Conservation (phyloP, 2,329 filamentous ascomycete genomes). For the Diaporthe nobilis region DNA sequence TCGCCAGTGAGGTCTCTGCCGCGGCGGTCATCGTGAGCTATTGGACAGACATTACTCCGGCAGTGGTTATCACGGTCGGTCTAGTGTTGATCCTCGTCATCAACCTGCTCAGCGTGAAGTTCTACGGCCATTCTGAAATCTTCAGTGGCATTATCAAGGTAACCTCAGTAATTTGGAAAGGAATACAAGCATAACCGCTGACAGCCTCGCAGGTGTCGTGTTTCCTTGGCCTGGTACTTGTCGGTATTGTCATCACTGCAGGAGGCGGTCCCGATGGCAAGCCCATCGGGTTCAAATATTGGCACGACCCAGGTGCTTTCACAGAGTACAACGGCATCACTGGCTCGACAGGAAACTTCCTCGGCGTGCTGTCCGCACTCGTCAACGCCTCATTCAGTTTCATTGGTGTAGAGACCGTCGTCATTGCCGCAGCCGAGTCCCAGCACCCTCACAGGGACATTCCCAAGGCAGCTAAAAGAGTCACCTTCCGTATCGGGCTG, state of each 20-base stretch:
- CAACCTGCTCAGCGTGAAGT: slow-evolving; percentile 41
- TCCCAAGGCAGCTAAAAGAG: slow-evolving; percentile 42
- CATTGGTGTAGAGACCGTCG: slow-evolving; percentile 42
- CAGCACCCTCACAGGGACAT: slow-evolving; percentile 42
- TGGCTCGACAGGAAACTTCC: slow-evolving; percentile 42
- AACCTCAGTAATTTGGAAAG: neutral
- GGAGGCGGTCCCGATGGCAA: slow-evolving; percentile 42
- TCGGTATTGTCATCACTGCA: slow-evolving; percentile 44
- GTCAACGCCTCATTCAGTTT: slow-evolving; percentile 43
- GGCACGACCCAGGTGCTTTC: slow-evolving; percentile 43
- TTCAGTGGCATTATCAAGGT: slow-evolving; percentile 39
- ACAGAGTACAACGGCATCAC: slow-evolving; percentile 43
- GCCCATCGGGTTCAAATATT: slow-evolving; percentile 43
- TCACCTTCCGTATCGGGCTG: slow-evolving; percentile 43
- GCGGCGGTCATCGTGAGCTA: slow-evolving; percentile 43
- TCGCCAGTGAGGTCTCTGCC: slow-evolving; percentile 42
- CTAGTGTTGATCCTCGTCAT: slow-evolving; percentile 36
- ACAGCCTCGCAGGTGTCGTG: slow-evolving; percentile 37
- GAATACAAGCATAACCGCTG: neutral
- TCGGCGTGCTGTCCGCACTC: slow-evolving; percentile 42
- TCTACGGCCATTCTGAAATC: slow-evolving; percentile 40
- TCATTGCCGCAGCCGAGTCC: slow-evolving; percentile 44
- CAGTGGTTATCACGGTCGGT: slow-evolving; percentile 42
- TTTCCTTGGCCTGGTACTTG: slow-evolving; percentile 42
- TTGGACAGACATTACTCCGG: slow-evolving; percentile 41